These are phyloP conservation scores for Xylaria castorea DNA, from an alignment of 495 filamentous ascomycete genomes.

Conservation along the genomic window DNA sequence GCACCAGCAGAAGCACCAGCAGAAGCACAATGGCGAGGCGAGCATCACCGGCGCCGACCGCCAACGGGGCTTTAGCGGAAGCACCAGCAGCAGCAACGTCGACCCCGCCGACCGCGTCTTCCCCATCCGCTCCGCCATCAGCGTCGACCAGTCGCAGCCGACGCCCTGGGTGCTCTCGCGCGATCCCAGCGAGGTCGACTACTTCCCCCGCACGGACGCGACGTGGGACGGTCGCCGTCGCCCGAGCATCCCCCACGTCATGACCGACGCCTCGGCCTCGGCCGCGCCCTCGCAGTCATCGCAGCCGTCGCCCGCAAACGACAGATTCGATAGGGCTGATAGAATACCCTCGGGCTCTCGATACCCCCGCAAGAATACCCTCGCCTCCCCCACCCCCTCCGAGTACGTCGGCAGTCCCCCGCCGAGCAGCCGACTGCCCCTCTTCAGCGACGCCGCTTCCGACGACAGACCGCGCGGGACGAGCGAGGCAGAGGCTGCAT, in stretches of 20 bases:
- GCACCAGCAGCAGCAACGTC: slow-evolving; percentile 28
- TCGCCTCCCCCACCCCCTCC: slow-evolving; percentile 15
- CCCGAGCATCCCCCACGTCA: slow-evolving; percentile 26
- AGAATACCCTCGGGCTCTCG: background rate
- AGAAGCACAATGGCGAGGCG: slow-evolving; percentile 4
- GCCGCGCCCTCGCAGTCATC: slow-evolving; percentile 16
- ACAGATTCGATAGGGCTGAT: slow-evolving; percentile 1
- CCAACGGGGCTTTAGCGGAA: slow-evolving; percentile 34
- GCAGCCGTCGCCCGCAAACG: slow-evolving; percentile 16
- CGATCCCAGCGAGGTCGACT: slow-evolving; percentile 43
- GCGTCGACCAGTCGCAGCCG: slow-evolving; percentile 64
- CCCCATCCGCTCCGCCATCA: slow-evolving; percentile 82
- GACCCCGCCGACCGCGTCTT: slow-evolving; percentile 72
- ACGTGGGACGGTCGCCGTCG: slow-evolving; percentile 38
- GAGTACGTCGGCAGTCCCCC: slow-evolving; percentile 41
- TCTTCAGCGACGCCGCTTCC: slow-evolving; percentile 47
- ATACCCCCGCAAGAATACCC: slow-evolving; percentile 34
- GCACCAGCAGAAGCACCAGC: background rate
- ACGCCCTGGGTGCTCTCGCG: slow-evolving; percentile 37
- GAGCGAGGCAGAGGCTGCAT: slow-evolving; percentile 19
- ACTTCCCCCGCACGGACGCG: slow-evolving; percentile 32
- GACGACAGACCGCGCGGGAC: slow-evolving; percentile 37
- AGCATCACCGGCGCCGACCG: slow-evolving; percentile 35
- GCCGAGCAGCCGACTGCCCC: slow-evolving; percentile 37
- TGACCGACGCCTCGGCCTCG: slow-evolving; percentile 15